These are phyloP conservation scores for Paecilomyces formosus DNA, from an alignment of 2,329 filamentous ascomycete species.

Conservation along the genomic window DNA sequence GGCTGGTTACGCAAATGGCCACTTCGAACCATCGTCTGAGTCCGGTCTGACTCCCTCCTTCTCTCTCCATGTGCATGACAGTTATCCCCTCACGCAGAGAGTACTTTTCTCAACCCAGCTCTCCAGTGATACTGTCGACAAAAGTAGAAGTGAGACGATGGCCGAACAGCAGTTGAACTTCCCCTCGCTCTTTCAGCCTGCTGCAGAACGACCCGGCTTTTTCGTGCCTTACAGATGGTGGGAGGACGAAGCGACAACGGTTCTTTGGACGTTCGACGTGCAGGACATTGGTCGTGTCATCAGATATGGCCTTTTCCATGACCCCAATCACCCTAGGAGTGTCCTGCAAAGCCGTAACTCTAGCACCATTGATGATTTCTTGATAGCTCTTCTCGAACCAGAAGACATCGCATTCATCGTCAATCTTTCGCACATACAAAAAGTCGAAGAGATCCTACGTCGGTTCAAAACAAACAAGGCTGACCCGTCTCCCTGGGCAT, in stretches of 20 bases:
- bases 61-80: background rate
- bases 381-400: conserved; percentile 19
- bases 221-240: conserved; percentile 30
- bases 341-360: conserved; percentile 25
- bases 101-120: background rate
- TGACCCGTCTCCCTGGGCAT: conserved; percentile 24
- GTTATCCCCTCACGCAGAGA: conserved; percentile 7
- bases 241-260: conserved; percentile 32
- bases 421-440: conserved; percentile 27
- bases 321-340: conserved; percentile 26
- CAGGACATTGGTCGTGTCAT: conserved; percentile 29
- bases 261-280: conserved; percentile 32
- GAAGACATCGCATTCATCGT: conserved; percentile 17
- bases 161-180: conserved; percentile 15
- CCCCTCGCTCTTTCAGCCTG: conserved; percentile 21
- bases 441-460: conserved; percentile 32
- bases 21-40: conserved; percentile 1
- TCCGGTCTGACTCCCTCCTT: background rate
- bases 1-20: conserved; percentile 2
- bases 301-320: conserved; percentile 28
- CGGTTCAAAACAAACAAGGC: conserved; percentile 19
- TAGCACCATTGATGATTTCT: conserved; percentile 24
- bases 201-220: conserved; percentile 25
- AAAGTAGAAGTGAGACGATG: conserved; percentile 4
- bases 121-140: conserved; percentile 3